Conservation (phyloP, 148 eudicot species). For the Arctostaphylos glauca region DNA sequence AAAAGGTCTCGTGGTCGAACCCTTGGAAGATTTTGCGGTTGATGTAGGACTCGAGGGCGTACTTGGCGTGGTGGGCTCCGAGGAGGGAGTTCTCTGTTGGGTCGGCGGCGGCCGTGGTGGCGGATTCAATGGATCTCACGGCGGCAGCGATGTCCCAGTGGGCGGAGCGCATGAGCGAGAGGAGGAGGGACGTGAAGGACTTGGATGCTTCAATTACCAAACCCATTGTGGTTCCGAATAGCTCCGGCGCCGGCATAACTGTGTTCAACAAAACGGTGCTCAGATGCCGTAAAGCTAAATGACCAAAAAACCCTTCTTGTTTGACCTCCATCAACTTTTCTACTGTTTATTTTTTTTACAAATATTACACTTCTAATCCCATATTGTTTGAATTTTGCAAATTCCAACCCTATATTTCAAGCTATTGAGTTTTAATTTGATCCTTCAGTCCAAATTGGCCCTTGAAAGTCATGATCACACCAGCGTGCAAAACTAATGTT, state of each 20-base stretch:
- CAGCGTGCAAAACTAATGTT: background rate
- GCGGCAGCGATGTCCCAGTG: slow-evolving; percentile 92
- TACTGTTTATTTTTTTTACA: too few relatives aligned
- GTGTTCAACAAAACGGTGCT: slow-evolving; percentile 21
- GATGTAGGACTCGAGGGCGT: slow-evolving; percentile 85
- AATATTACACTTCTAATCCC: too few relatives aligned
- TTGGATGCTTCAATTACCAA: slow-evolving; percentile 67
- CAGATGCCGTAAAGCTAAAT: background rate
- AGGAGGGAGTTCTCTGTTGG: slow-evolving; percentile 23
- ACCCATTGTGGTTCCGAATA: slow-evolving; percentile 69
- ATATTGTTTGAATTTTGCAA: too few relatives aligned
- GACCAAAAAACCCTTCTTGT: slow-evolving; percentile 17
- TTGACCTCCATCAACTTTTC: background rate
- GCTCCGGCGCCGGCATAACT: slow-evolving; percentile 70
- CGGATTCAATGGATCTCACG: slow-evolving; percentile 75
- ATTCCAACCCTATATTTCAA: too few relatives aligned
- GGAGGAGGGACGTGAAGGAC: slow-evolving; percentile 71
- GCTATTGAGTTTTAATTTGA: too few relatives aligned
- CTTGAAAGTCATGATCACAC: background rate
- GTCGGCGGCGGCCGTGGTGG: slow-evolving; percentile 32
- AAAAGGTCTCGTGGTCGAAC: slow-evolving; percentile 96
- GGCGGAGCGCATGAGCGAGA: slow-evolving; percentile 92
- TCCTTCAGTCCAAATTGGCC: background rate
- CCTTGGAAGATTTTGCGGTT: slow-evolving; percentile 84
- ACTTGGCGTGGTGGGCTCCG: slow-evolving; percentile 61